Evolutionary conservation across 805 yeast genomes (phyloP), one percentile per base, ranked within the genome.

Genomic region (Candida berthetii): DNA sequence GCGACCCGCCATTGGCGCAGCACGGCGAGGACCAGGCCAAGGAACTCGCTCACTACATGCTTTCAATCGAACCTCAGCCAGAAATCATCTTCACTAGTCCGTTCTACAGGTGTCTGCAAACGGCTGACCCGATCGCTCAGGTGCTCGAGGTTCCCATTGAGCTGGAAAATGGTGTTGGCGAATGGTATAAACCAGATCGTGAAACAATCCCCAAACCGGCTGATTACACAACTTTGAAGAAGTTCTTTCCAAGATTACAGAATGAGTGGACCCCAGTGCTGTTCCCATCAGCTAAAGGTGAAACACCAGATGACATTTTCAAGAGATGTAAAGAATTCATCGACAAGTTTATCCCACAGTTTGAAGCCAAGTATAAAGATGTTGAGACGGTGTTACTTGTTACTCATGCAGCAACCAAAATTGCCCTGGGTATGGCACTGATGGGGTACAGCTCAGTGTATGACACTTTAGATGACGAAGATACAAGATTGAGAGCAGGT

Each of bases 381-480:
- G 66, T 78, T 27, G 77, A 80, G 31, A 68, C 79, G 0, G 66
- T 93, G 7, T 53, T 93, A 18, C 64, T 91, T n/a, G 80, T 87
- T 22, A 80, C 96, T 4, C 98, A 93, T 63, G 99, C 98, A 1
- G 97, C 98, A 3, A 75, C 95, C 5, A 87, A 88, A 59, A 87
- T 89, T 45, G 90, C 95, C 0, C 65, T 91, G 15, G 96, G 96
- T 4, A 77, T 87, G 78, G 73, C 85, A 1, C 65, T 91, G 14
- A 55, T 84, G 53, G 79, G 79, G 0, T 74, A 72, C 42, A 40
- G 56, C 0, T 65, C 68, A 33, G 76, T 76, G 17, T 70, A 75
- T 35, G 85, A 78, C 22, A 62, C 69, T 19, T 53, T 84, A 33
- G 71, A 67, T 46, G 66, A 64, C 22, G 71, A 66, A 25, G 78